These are phyloP conservation scores for Forsythia suspensa DNA, from an alignment of 257 asterid genomes.

Conservation along the genomic window DNA sequence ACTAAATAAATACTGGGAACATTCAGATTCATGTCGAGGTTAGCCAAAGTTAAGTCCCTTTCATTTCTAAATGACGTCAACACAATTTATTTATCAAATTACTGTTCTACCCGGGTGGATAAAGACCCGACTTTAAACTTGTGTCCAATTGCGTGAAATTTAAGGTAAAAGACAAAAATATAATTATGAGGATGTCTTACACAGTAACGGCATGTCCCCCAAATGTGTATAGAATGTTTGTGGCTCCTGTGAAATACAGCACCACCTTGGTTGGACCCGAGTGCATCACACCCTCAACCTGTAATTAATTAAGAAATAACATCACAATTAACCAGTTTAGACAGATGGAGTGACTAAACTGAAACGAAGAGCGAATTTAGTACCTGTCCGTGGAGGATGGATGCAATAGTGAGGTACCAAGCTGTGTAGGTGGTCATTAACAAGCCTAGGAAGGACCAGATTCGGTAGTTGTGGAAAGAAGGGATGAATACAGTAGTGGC, in stretches of 20 bases:
- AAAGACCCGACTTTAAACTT: constrained; percentile 4
- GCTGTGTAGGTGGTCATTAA: constrained; percentile 96
- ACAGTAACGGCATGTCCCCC: constrained; percentile 99
- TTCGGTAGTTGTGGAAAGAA: constrained; percentile 83
- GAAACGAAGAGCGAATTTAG: background rate
- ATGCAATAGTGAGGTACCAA: constrained; percentile 91
- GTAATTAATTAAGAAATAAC: background rate
- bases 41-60: constrained; percentile 34
- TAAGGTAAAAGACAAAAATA: constrained; percentile 14
- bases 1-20: background rate
- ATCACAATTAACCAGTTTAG: background rate
- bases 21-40: constrained; percentile 31
- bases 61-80: constrained; percentile 21
- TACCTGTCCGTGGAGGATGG: constrained; percentile 91
- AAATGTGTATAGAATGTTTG: constrained; percentile 90
- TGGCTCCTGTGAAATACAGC: constrained; percentile 87
- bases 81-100: background rate
- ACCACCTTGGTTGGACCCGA: constrained; percentile 79
- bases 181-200: constrained; percentile 47
- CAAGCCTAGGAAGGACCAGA: constrained; percentile 91
- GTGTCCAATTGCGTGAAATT: background rate
- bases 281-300: constrained; percentile 81
- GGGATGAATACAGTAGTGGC: constrained; percentile 95
- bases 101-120: constrained; percentile 23
- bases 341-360: background rate